Conservation (phyloP, 176 grass and related monocot species). For the Eremochloa ophiuroides region DNA sequence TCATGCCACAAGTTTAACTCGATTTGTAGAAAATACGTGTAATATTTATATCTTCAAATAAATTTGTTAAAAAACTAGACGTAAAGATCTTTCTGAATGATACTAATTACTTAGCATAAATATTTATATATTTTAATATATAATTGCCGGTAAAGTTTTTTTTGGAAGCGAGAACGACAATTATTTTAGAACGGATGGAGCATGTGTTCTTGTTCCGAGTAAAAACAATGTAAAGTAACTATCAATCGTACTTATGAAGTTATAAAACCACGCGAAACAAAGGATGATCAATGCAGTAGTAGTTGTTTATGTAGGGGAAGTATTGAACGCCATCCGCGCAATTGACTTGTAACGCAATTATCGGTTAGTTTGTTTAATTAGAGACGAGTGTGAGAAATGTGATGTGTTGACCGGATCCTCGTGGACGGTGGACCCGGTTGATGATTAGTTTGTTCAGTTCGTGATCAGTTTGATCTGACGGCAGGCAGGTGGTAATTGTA, state of each 20-base stretch:
- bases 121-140: too few species aligned
- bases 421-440: neutral
- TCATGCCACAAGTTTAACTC: too few species aligned
- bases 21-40: too few species aligned
- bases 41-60: too few species aligned
- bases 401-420: neutral
- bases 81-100: too few species aligned
- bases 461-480: neutral
- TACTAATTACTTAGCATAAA: too few species aligned
- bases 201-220: neutral
- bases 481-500: neutral
- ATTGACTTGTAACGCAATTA: neutral
- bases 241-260: neutral
- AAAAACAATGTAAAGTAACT: neutral
- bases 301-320: neutral
- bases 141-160: too few species aligned
- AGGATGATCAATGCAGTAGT: neutral
- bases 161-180: too few species aligned
- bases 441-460: neutral
- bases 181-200: too few species aligned
- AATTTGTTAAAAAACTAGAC: too few species aligned
- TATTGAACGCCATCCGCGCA: neutral
- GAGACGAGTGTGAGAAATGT: neutral
- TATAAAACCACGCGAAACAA: neutral
- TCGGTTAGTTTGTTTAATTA: neutral